A percentile compares a stretch with the other conserved stretches of the same genome.
These are phyloP conservation scores for Coniella vitis DNA, from an alignment of 2,329 filamentous ascomycete species.

Conservation along the genomic window DNA sequence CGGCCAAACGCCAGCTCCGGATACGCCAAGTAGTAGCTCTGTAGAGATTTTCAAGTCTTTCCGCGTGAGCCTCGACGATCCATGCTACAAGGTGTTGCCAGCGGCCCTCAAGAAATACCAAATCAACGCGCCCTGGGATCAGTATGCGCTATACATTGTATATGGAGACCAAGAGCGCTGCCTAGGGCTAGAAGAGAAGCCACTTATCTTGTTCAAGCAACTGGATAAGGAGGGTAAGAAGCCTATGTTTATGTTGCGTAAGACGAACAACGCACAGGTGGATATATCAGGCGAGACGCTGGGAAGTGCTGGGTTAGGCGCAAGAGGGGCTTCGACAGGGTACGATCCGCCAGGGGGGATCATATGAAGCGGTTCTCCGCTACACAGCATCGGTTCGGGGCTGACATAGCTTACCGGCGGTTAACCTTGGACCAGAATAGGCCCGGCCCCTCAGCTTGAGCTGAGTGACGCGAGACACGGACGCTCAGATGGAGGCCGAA, in stretches of 20 bases:
- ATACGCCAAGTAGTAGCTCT: slow-evolving; percentile 49
- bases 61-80: slow-evolving; percentile 95
- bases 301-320: slow-evolving; percentile 46
- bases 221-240: slow-evolving; percentile 95
- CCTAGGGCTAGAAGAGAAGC: slow-evolving; percentile 84
- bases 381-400: background rate
- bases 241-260: slow-evolving; percentile 97
- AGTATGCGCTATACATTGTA: slow-evolving; percentile 96
- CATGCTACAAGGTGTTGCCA: slow-evolving; percentile 92
- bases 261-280: slow-evolving; percentile 48
- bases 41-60: slow-evolving; percentile 99
- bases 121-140: slow-evolving; percentile 94
- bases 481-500: too few relatives aligned
- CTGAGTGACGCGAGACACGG: too few relatives aligned
- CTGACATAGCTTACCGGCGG: background rate
- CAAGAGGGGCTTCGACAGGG: slow-evolving; percentile 37
- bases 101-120: slow-evolving; percentile 97
- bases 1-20: slow-evolving; percentile 55
- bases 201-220: slow-evolving; percentile 93
- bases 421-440: background rate
- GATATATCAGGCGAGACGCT: slow-evolving; percentile 39
- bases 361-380: slow-evolving; percentile 32
- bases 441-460: background rate
- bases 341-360: slow-evolving; percentile 57
- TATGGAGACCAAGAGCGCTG: slow-evolving; percentile 98